These are phyloP conservation scores for Eimeria acervulina DNA, from an alignment of 169 alveolate genomes.

Conservation along the genomic window DNA sequence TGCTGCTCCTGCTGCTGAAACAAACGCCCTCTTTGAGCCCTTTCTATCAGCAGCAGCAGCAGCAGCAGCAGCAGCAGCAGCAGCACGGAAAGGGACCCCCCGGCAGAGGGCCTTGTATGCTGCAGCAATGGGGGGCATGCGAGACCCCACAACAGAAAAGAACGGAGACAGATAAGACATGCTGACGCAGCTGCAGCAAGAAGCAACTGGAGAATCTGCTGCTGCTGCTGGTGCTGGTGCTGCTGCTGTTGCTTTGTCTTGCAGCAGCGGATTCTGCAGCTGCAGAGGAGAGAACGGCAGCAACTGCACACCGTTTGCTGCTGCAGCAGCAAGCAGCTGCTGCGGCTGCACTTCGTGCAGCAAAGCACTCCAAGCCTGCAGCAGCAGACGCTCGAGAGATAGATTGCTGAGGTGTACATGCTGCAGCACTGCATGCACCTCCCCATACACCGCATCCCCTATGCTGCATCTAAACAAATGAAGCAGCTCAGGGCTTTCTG, in stretches of 20 bases:
- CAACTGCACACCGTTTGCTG: slow-evolving; percentile 26
- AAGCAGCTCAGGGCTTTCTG: neutral
- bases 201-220: neutral
- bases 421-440: slow-evolving; percentile 62
- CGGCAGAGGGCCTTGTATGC: neutral
- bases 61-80: slow-evolving; percentile 36
- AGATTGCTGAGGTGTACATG: slow-evolving; percentile 20
- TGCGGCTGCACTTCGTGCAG: neutral
- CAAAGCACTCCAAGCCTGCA: neutral
- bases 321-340: slow-evolving; percentile 4
- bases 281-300: slow-evolving; percentile 42
- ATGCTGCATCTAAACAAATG: neutral
- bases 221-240: neutral
- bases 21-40: neutral
- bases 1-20: neutral
- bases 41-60: slow-evolving; percentile 32
- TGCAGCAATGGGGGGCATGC: slow-evolving; percentile 16
- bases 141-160: neutral
- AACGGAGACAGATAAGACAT: neutral
- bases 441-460: slow-evolving; percentile 68
- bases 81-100: no score
- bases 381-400: neutral
- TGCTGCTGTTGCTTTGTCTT: neutral
- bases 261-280: neutral
- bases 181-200: slow-evolving; percentile 32